Evolutionary conservation across 148 eudicot genomes (phyloP).

Genomic region (Bassia scoparia): DNA sequence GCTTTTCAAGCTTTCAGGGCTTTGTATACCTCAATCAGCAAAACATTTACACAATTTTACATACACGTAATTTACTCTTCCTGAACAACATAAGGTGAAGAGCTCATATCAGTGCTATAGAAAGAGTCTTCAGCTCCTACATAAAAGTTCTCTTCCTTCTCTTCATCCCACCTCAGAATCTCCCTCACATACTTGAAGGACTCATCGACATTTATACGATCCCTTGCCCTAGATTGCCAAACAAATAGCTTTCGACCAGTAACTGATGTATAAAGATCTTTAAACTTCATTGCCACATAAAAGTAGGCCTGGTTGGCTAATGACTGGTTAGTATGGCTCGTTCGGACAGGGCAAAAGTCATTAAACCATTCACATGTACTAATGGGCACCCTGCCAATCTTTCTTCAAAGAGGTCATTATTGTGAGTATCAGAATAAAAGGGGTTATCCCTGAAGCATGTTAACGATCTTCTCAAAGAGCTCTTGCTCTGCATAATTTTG

Average conservation of each 20-base stretch:
- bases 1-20: conserved; percentile 17
- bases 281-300: conserved; percentile 90
- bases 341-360: conserved; percentile 72
- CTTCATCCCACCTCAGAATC: conserved; percentile 96
- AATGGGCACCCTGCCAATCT: conserved; percentile 54
- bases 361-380: conserved; percentile 75
- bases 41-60: conserved; percentile 20
- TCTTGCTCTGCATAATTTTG: conserved; percentile 81
- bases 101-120: conserved; percentile 94
- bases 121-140: conserved; percentile 69
- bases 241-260: conserved; percentile 90
- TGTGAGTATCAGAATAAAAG: conserved; percentile 75
- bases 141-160: conserved; percentile 67
- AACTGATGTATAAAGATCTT: conserved; percentile 78
- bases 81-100: conserved; percentile 61
- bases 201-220: conserved; percentile 68
- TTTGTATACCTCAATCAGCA: conserved; percentile 7
- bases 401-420: conserved; percentile 86
- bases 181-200: conserved; percentile 83
- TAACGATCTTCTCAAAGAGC: conserved; percentile 68
- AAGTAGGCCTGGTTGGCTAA: conserved; percentile 90
- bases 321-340: conserved; percentile 69
- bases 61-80: conserved; percentile 33
- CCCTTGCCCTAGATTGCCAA: conserved; percentile 87
- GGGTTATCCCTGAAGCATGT: conserved; percentile 79